phyloP scores from a whole-genome alignment of 2,329 filamentous ascomycete genomes.

The Ploettnerulaceae sp. region DNA sequence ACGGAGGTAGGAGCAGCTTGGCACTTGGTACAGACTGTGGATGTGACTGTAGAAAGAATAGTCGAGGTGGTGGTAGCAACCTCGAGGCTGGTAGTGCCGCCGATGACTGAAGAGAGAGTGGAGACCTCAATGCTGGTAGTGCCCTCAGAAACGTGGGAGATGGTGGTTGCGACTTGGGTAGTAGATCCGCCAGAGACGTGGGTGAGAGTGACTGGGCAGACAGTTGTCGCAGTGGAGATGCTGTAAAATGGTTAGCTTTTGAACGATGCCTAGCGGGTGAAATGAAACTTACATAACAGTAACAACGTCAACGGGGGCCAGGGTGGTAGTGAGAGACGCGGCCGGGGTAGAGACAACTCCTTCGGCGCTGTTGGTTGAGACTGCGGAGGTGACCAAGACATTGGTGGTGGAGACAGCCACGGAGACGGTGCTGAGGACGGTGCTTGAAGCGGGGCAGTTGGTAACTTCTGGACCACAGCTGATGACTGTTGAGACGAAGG shows the following conservation, averaged over 20 bases:
- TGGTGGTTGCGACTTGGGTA: conserved; percentile 30
- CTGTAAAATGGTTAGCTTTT: conserved; percentile 5
- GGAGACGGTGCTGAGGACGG: conserved; percentile 19
- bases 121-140: conserved; percentile 29
- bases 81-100: conserved; percentile 21
- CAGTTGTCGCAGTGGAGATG: conserved; percentile 26
- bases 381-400: neutral
- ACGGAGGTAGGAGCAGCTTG: conserved; percentile 26
- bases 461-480: conserved; percentile 42
- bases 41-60: conserved; percentile 33
- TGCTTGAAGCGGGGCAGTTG: conserved; percentile 43
- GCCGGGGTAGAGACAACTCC: neutral
- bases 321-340: neutral
- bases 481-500: conserved; percentile 46
- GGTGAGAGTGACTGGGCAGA: conserved; percentile 31
- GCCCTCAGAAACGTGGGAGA: conserved; percentile 22
- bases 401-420: conserved; percentile 7
- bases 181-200: conserved; percentile 18
- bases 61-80: conserved; percentile 31
- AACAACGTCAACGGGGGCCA: conserved; percentile 22
- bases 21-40: conserved; percentile 32
- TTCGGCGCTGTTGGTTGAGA: neutral
- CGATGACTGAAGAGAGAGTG: conserved; percentile 24
- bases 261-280: too few species aligned
- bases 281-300: conserved; percentile 14